phyloP scores from a whole-genome alignment of 2,329 filamentous ascomycete genomes.

The Blastomyces gilchristii region DNA sequence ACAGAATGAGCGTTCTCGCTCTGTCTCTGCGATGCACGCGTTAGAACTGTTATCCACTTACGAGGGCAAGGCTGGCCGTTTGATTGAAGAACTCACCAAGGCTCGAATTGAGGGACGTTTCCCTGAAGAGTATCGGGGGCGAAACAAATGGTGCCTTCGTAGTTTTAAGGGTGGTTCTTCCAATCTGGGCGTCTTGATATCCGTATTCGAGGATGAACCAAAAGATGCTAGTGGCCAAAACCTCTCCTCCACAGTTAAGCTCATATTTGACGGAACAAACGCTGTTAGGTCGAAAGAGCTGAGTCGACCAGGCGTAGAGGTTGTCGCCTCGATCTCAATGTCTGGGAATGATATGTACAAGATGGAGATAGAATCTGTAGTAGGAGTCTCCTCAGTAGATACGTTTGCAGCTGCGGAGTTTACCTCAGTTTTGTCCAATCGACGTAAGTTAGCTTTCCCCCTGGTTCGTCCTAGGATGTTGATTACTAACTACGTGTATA shows the following conservation, averaged over 20 bases:
- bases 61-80: conserved; percentile 64
- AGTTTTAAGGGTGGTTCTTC: conserved; percentile 52
- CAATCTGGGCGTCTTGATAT: conserved; percentile 44
- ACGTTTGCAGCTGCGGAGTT: conserved; percentile 64
- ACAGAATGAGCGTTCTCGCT: conserved; percentile 12
- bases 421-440: conserved; percentile 60
- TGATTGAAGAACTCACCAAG: conserved; percentile 77
- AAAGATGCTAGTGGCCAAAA: conserved; percentile 45
- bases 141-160: conserved; percentile 68
- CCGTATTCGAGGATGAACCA: conserved; percentile 33
- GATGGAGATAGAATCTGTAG: conserved; percentile 52
- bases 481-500: conserved; percentile 25
- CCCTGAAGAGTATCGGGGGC: conserved; percentile 70
- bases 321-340: conserved; percentile 57
- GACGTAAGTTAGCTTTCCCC: conserved; percentile 47
- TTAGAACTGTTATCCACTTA: conserved; percentile 66
- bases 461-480: not conserved
- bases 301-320: conserved; percentile 31
- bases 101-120: conserved; percentile 79
- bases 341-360: conserved; percentile 52
- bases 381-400: conserved; percentile 63
- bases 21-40: conserved; percentile 44
- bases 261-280: conserved; percentile 31
- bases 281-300: conserved; percentile 21
- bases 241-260: conserved; percentile 25